These are phyloP conservation scores for Serpula lacrymans DNA, from an alignment of 768 basidiomycete genomes.

Conservation along the genomic window DNA sequence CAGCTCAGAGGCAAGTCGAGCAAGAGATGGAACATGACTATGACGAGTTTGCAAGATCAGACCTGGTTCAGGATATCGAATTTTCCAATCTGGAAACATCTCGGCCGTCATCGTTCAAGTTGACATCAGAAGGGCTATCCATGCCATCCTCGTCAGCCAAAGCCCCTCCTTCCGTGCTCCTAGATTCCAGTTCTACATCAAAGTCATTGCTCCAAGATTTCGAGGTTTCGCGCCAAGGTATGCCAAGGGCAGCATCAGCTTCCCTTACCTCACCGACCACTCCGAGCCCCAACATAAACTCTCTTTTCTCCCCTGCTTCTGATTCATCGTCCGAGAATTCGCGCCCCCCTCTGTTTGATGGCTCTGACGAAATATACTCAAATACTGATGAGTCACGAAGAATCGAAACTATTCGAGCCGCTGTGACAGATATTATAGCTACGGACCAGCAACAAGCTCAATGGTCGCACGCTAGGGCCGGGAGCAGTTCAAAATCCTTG, in stretches of 20 bases:
- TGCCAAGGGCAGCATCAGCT: slow-evolving; percentile 16
- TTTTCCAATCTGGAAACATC: slow-evolving; percentile 14
- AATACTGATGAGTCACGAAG: slow-evolving; percentile 69
- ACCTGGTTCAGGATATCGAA: slow-evolving; percentile 73
- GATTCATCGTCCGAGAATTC: slow-evolving; percentile 50
- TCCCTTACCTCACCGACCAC: slow-evolving; percentile 30
- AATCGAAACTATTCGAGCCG: slow-evolving; percentile 96
- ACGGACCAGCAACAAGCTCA: slow-evolving; percentile 57
- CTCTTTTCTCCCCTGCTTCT: slow-evolving; percentile 72
- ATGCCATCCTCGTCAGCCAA: slow-evolving; percentile 4
- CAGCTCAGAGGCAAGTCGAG: slow-evolving; percentile 84
- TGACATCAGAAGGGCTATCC: not conserved
- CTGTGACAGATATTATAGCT: slow-evolving; percentile 93
- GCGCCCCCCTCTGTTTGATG: slow-evolving; percentile 77
- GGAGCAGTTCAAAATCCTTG: not conserved
- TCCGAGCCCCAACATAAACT: slow-evolving; percentile 82
- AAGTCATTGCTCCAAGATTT: slow-evolving; percentile 8
- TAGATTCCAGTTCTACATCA: slow-evolving; percentile 13
- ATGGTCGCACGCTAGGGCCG: not conserved
- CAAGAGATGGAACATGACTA: slow-evolving; percentile 91
- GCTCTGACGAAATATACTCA: slow-evolving; percentile 58
- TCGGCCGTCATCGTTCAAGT: not conserved
- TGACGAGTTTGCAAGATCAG: slow-evolving; percentile 81
- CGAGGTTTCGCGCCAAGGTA: slow-evolving; percentile 22
- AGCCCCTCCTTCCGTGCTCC: slow-evolving; percentile 11